Evolutionary conservation across 2,329 filamentous ascomycete genomes (phyloP).

Genomic region (Alternaria metachromatica): DNA sequence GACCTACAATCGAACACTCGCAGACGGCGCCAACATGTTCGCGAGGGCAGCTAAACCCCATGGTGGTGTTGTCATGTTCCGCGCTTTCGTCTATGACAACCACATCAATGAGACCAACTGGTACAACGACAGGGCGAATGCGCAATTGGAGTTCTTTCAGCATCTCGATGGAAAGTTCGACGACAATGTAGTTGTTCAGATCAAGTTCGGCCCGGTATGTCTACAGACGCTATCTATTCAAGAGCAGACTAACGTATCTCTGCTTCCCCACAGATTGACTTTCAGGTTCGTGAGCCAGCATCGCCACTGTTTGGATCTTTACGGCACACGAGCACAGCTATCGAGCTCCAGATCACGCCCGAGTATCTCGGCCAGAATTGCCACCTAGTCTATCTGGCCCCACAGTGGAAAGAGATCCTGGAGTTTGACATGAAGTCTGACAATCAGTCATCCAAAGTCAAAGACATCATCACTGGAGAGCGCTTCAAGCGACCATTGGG

Average conservation of each 20-base stretch:
- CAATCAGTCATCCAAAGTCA: conserved; percentile 61
- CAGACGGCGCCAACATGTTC: conserved; percentile 73
- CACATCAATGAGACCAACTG: conserved; percentile 64
- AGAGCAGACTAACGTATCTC: neutral
- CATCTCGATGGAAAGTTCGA: conserved; percentile 70
- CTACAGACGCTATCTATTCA: neutral
- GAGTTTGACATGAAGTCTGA: conserved; percentile 72
- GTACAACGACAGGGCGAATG: conserved; percentile 73
- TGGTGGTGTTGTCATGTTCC: conserved; percentile 80
- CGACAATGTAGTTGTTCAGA: conserved; percentile 73
- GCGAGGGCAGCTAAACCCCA: conserved; percentile 90
- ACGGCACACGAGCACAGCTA: conserved; percentile 57
- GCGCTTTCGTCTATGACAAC: conserved; percentile 74
- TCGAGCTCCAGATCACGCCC: conserved; percentile 72
- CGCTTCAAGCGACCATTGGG: conserved; percentile 64
- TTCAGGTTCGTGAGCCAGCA: conserved; percentile 72
- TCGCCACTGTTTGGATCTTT: conserved; percentile 68
- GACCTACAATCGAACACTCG: conserved; percentile 72
- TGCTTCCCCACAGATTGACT: conserved; percentile 61
- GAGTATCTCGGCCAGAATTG: conserved; percentile 76
- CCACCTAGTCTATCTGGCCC: conserved; percentile 71
- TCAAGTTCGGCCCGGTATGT: conserved; percentile 69
- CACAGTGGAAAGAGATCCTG: conserved; percentile 71
- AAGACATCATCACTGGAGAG: conserved; percentile 67
- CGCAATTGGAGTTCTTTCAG: conserved; percentile 71